Base-by-base conservation (phyloP, 805 yeast genomes). In the Metschnikowia continentalis region DNA sequence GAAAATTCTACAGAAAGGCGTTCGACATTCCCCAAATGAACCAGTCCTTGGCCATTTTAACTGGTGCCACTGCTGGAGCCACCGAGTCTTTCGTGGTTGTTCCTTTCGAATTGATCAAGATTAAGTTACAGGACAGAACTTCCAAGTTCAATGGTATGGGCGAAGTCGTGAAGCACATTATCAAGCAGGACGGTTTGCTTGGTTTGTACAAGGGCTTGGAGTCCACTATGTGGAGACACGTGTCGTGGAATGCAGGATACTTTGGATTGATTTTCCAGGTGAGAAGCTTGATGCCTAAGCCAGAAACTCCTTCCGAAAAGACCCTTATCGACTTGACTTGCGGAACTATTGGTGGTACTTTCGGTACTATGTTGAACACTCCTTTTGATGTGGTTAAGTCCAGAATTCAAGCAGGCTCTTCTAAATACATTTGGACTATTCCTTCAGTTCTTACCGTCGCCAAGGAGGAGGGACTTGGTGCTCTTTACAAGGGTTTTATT, bases 51-150 rank as follows among this genome's bases (percentile, higher is more conserved):
- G 90, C 97, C 2, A 75, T 94, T 49, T 76, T 92, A 59, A 88
- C 97, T 39, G 99, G 99, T 74, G 97, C 98, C 35, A 87, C 96
- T 52, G 99, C 99, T 6, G 99, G 99, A 75, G 95, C 97, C 36
- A 85, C 91, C 42, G 99, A 94, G 70, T 82, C 97, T 2, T 90
- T 91, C 66, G 96, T 94, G 41, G 98, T 94, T 49, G 98, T 94
- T 39, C 99, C 99, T 15, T 94, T 94, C 66, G 99, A 94, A 72
- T 79, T 94, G 66, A 88, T 94, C 60, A 94, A 94, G 73, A 94
- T 94, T 68, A 83, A 96, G 73, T 78, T 94, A 62, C 99, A 94
- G 73, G 98, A 94, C 74, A 84, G 77, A 62, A 78, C 84, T 47
- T 83, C 96, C 42, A 83, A 80, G 63, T 91, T 86, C 75, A 84